Evolutionary conservation across 345 rosid species (phyloP), one percentile per base, ranked within the genome.

Genomic region (Hirschfeldia incana): DNA sequence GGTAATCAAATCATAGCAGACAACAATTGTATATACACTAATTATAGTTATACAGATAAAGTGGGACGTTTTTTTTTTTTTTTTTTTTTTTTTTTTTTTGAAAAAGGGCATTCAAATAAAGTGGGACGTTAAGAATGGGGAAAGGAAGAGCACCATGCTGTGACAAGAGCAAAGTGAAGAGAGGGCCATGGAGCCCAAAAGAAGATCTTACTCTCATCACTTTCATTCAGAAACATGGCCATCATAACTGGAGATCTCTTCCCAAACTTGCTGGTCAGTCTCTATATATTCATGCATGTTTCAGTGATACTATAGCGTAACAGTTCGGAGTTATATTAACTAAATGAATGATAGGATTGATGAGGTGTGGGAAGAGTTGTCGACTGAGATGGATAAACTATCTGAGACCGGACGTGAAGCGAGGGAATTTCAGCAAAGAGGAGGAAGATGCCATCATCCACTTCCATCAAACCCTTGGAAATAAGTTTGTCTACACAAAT

Each of bases 71-170:
- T n/a, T n/a, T n/a, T n/a, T n/a, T n/a, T n/a, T n/a, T n/a, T n/a
- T n/a, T n/a, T n/a, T n/a, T n/a, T n/a, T n/a, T n/a, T n/a, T n/a
- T n/a, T n/a, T n/a, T n/a, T n/a, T n/a, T n/a, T n/a, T n/a, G n/a
- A n/a, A n/a, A n/a, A n/a, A n/a, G n/a, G n/a, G n/a, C n/a, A n/a
- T n/a, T n/a, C 27, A 8, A 36, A 42, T 33, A 12, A 39, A 53
- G 42, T 62, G 21, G n/a, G 57, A 32, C 27, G 26, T 13, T 77
- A 37, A n/a, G 27, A 26, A 92, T 92, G 97, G 93, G 92, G 2
- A 91, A 81, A 81, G 97, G 97, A 70, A 89, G 98, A 81, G 91
- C 97, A 1, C 97, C 95, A 0, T 94, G 98, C 51, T 94, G 97
- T 71, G 97, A 92, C 66, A 92, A 94, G 86, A 87, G 75, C 75